Base-by-base conservation (phyloP, 257 asterid genomes). In the Craterostigma plantagineum region DNA sequence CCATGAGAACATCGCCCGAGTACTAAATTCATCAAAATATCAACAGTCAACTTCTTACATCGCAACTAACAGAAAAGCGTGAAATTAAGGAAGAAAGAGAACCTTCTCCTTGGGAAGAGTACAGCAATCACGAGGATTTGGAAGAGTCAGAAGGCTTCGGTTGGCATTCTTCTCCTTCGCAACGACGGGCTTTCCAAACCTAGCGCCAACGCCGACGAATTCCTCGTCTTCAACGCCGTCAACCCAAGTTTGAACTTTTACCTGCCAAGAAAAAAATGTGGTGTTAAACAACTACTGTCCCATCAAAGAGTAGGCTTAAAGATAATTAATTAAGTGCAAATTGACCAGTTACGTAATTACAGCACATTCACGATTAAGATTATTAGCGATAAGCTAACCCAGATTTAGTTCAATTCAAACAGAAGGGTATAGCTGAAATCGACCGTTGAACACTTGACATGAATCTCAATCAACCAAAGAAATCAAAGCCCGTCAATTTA, bases 191-290 rank as follows among this genome's bases (percentile, higher is more conserved):
- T 10, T 18, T 56, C 96, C 96, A 63, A 85, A 85, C 64, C 94
- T 64, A 50, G 96, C 96, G 53, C 94, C 94, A 45, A 81, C 92
- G 51, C 96, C 96, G 39, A 81, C 94, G 67, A 77, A 85, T 41
- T 85, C 94, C 7, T 43, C 73, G 6, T 75, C 74, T 63, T 85
- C 94, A 45, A 50, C 33, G 4, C 72, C 96, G 46, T 85, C 65
- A 33, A 85, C 72, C 92, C 92, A 85, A 48, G 90, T 81, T 63
- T 77, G 96, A 60, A 85, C 74, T 81, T 85, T 85, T 18, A 85
- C 94, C 96, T 85, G 33, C 33, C 11, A 8, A 16, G 16, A 55
- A 54, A 14, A n/a, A n/a, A n/a, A 23, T 23, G 30, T 2, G 30
- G 30, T 6, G 6, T 23, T 2, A 23, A 23, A 23, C 6, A 23